These are phyloP conservation scores for Moesziomyces parantarcticus DNA, from an alignment of 1,284 basidiomycete genomes.

Conservation along the genomic window DNA sequence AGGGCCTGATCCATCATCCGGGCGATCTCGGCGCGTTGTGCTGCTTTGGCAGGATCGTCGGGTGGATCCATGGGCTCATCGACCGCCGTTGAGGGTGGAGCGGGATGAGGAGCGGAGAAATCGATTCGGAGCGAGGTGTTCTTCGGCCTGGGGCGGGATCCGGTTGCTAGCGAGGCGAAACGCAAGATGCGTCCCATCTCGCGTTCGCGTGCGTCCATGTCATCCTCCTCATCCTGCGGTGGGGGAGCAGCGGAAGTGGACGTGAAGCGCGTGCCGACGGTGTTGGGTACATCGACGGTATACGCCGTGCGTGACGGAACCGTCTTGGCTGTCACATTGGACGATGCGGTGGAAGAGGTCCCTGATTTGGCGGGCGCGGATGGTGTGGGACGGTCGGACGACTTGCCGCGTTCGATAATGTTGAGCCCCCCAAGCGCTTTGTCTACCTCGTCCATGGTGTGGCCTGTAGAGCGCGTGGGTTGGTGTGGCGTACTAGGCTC, in stretches of 20 bases:
- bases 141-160: constrained; percentile 4
- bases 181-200: constrained; percentile 23
- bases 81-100: neutral
- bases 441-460: neutral
- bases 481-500: neutral
- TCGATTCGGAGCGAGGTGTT: constrained; percentile 6
- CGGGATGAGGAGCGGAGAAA: neutral
- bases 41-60: constrained; percentile 1
- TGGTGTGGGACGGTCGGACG: neutral
- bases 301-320: constrained; percentile 10
- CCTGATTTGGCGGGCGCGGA: neutral
- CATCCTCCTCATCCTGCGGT: constrained; percentile 5
- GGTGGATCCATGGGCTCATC: neutral
- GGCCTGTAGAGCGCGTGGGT: too few relatives aligned
- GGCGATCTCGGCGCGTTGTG: constrained; percentile 8
- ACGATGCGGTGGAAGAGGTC: neutral
- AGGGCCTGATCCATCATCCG: constrained; percentile 29
- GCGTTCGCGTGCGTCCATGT: constrained; percentile 1
- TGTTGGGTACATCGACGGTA: constrained; percentile 36
- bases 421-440: constrained; percentile 20
- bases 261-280: constrained; percentile 15
- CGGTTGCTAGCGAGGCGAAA: constrained; percentile 24
- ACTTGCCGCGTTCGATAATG: constrained; percentile 19
- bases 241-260: neutral
- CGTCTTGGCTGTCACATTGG: neutral